Evolutionary conservation across 2,329 filamentous ascomycete genomes (phyloP).

Genomic region (Elsinoe fawcettii): DNA sequence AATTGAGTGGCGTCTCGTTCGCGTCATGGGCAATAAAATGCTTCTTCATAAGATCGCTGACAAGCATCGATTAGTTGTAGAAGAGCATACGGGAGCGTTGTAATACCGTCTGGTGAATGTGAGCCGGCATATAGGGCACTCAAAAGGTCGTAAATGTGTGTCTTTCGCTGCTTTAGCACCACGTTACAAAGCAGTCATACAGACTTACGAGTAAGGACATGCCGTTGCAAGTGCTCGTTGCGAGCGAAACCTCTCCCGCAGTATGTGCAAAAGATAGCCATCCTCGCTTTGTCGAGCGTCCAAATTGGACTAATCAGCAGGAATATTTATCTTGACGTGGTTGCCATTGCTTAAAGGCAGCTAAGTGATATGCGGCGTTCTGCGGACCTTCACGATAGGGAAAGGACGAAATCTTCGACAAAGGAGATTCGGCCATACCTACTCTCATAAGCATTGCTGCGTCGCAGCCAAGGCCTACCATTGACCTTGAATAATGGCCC

Average conservation of each 20-base stretch:
- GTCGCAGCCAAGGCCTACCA: background rate
- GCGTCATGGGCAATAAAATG: slow-evolving; percentile 1
- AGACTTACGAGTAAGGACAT: background rate
- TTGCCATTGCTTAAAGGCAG: background rate
- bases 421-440: background rate
- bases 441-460: background rate
- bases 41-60: background rate
- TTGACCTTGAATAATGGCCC: background rate
- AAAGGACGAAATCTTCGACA: background rate
- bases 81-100: background rate
- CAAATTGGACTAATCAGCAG: background rate
- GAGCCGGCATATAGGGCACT: background rate
- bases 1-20: slow-evolving; percentile 1
- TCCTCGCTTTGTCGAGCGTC: background rate
- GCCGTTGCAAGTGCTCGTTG: background rate
- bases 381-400: background rate
- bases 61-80: background rate
- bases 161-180: background rate
- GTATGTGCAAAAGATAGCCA: background rate
- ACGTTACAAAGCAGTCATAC: background rate
- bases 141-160: background rate
- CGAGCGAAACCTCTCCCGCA: background rate
- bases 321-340: too few relatives aligned
- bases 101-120: background rate
- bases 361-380: background rate